Base-by-base conservation (phyloP, 1,284 basidiomycete species). In the Heterobasidion annosum region DNA sequence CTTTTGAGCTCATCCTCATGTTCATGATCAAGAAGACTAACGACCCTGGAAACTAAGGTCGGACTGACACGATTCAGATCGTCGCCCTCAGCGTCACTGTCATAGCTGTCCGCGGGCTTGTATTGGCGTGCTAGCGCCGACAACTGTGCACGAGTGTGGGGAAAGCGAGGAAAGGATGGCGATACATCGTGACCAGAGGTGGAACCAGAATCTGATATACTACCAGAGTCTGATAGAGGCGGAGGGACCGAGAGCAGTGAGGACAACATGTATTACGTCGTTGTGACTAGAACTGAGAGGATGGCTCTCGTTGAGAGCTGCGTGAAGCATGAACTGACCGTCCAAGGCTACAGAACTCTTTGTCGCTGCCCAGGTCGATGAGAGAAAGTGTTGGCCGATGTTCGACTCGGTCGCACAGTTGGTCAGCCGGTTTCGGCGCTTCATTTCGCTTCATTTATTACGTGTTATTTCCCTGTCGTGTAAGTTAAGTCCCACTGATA, bases 1-100 rank as follows among this genome's bases (percentile, higher is more conserved):
- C 68, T 64, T 71, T 93, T 93, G 64, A 95, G 79, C 54, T 85
- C 82, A 57, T 95, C 93, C 68, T 94, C 92, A 57, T 87, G 82
- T 68, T 96, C 93, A 55, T 85, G 81, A 48, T 81, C 81, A 48
- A 96, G 78, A 50, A 91, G 70, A 3, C 73, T 70, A 33, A 89
- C 86, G 12, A 93, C 84, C 62, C 77, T 77, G 62, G 76, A 78
- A 18, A 93, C 79, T 9, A 93, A 70, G 42, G 74, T 71, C 1
- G 77, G 70, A 46, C 74, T 77, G 55, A 87, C 75, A 52, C 75
- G 73, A 54, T 64, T 69, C 46, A 69, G 68, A 49, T 84, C 82
- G 54, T 85, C 82, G 33, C 68, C 69, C 56, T 88, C 84, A 7
- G 68, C 63, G 55, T 85, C 82, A 59, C 70, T 69, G 56, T 85